phyloP scores from a whole-genome alignment of 169 alveolate species.

The Plasmodium knowlesi region DNA sequence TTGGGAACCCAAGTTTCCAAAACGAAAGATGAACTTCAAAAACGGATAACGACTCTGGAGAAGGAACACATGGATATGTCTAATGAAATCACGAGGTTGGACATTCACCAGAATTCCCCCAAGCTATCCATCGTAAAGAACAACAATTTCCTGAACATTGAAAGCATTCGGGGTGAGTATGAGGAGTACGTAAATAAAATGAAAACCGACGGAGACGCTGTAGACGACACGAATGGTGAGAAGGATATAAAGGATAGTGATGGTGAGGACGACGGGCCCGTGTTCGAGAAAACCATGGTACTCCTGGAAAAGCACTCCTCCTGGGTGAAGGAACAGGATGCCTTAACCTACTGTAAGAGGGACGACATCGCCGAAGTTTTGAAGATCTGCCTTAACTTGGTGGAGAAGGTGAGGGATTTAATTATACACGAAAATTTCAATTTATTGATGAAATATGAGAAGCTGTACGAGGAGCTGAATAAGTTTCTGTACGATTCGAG shows the following conservation, averaged over 20 bases:
- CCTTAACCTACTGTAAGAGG: background rate
- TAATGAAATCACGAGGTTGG: constrained; percentile 17
- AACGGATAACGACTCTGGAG: background rate
- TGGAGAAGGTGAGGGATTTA: background rate
- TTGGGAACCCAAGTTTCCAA: constrained; percentile 5
- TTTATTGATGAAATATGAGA: constrained; percentile 28
- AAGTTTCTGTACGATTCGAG: background rate
- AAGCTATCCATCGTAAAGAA: background rate
- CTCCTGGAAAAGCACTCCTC: background rate
- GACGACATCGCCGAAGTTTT: constrained; percentile 5
- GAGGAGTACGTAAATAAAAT: constrained; percentile 1
- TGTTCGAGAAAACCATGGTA: constrained; percentile 4
- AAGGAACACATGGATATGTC: background rate
- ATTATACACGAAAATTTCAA: background rate
- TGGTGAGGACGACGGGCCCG: background rate
- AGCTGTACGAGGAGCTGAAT: constrained; percentile 19
- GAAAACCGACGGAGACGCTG: background rate
- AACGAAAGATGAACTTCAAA: constrained; percentile 16
- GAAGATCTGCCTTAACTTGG: background rate
- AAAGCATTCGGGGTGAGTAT: constrained; percentile 13
- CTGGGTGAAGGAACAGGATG: constrained; percentile 23
- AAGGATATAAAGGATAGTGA: too few species aligned
- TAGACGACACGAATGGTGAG: background rate
- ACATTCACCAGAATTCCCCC: background rate
- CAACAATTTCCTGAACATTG: constrained; percentile 10